These are phyloP conservation scores for Chytridium lagenaria DNA, from an alignment of 371 early-diverging fungal genomes.

Conservation along the genomic window DNA sequence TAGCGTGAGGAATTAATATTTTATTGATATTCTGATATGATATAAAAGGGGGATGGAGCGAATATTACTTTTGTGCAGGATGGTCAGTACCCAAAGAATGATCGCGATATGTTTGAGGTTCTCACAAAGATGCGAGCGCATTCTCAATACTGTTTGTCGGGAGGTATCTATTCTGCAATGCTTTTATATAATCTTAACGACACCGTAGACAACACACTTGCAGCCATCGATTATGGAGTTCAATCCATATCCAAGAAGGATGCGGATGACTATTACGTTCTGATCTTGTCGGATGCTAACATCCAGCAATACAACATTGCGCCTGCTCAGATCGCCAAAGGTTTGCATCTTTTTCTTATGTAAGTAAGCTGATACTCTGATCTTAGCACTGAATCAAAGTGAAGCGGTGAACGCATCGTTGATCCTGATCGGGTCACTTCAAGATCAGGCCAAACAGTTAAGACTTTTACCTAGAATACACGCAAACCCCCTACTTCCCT, in stretches of 20 bases:
- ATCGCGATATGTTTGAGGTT: constrained; percentile 41
- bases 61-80: constrained; percentile 31
- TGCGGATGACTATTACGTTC: constrained; percentile 77
- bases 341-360: constrained; percentile 46
- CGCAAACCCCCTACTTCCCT: too few species aligned
- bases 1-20: constrained; percentile 17
- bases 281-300: constrained; percentile 83
- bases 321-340: constrained; percentile 71
- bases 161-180: constrained; percentile 46
- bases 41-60: constrained; percentile 38
- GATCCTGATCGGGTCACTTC: constrained; percentile 12
- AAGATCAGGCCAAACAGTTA: constrained; percentile 66
- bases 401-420: constrained; percentile 21
- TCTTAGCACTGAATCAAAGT: constrained; percentile 18
- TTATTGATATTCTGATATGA: background rate
- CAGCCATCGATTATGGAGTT: constrained; percentile 70
- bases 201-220: constrained; percentile 70
- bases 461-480: constrained; percentile 76
- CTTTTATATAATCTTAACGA: background rate
- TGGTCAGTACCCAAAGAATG: constrained; percentile 43
- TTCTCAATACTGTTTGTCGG: constrained; percentile 56
- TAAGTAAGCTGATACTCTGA: background rate
- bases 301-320: constrained; percentile 80
- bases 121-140: constrained; percentile 35
- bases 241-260: constrained; percentile 74